These are phyloP conservation scores for Murraya paniculata DNA, from an alignment of 345 rosid genomes.

Conservation along the genomic window DNA sequence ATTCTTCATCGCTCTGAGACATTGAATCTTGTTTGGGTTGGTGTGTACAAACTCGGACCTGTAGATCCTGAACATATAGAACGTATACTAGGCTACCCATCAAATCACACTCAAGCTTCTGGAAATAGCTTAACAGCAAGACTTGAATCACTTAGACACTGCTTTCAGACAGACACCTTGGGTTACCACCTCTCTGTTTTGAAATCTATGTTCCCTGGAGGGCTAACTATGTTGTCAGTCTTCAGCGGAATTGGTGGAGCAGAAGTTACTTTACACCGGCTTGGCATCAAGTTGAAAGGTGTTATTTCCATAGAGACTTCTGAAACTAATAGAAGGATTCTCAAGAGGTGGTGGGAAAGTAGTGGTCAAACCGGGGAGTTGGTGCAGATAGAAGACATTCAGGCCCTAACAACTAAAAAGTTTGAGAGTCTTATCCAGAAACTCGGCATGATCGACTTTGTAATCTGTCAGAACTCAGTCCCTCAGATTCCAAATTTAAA, in stretches of 20 bases:
- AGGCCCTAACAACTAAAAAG: constrained; percentile 53
- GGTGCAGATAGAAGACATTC: constrained; percentile 66
- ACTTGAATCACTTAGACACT: constrained; percentile 47
- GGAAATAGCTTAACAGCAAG: constrained; percentile 47
- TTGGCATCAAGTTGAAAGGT: constrained; percentile 65
- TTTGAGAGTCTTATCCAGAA: constrained; percentile 43
- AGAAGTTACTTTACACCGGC: constrained; percentile 60
- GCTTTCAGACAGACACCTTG: constrained; percentile 82
- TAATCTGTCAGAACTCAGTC: constrained; percentile 73
- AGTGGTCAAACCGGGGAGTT: constrained; percentile 73
- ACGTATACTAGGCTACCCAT: constrained; percentile 73
- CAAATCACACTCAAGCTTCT: constrained; percentile 48
- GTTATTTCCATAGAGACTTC: constrained; percentile 66
- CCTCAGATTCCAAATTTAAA: constrained; percentile 17
- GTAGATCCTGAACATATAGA: constrained; percentile 65
- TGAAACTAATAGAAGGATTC: constrained; percentile 53
- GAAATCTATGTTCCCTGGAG: constrained; percentile 61
- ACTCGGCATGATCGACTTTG: constrained; percentile 64
- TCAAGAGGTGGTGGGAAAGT: constrained; percentile 70
- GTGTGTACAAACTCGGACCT: constrained; percentile 49
- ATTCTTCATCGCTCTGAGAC: constrained; percentile 55
- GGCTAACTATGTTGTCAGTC: constrained; percentile 69
- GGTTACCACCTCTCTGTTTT: constrained; percentile 84
- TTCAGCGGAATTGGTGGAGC: constrained; percentile 85
- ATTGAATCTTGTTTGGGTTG: constrained; percentile 76